Evolutionary conservation across 2,329 filamentous ascomycete genomes (phyloP).

Genomic region (Talaromyces sp.): DNA sequence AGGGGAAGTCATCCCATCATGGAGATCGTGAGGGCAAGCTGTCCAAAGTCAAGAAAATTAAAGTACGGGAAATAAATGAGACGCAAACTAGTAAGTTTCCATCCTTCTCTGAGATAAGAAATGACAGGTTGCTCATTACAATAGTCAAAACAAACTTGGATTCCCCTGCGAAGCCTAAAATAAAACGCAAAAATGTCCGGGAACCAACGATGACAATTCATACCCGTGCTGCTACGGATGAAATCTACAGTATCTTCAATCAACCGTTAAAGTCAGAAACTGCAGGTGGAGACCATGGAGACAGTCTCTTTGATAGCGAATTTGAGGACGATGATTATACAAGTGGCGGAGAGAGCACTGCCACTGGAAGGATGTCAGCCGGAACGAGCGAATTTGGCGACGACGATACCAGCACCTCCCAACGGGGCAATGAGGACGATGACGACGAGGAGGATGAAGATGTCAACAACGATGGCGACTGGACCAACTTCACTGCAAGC

Average conservation of each 20-base stretch:
- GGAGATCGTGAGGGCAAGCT: constrained; percentile 24
- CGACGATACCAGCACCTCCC: constrained; percentile 43
- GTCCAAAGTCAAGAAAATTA: constrained; percentile 62
- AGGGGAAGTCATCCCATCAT: constrained; percentile 16
- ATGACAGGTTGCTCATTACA: constrained; percentile 10
- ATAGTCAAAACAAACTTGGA: constrained; percentile 88
- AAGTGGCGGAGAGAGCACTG: constrained; percentile 78
- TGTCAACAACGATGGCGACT: constrained; percentile 56
- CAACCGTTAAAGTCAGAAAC: constrained; percentile 61
- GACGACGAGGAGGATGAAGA: constrained; percentile 27
- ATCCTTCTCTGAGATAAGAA: constrained; percentile 21
- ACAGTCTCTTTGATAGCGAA: constrained; percentile 61
- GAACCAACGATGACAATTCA: constrained; percentile 99
- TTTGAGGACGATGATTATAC: constrained; percentile 72
- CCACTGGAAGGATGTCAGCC: constrained; percentile 64
- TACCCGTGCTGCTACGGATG: constrained; percentile 89
- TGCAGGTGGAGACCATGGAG: constrained; percentile 42
- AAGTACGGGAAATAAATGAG: constrained; percentile 73
- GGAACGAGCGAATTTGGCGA: constrained; percentile 61
- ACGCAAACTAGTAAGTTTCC: constrained; percentile 77
- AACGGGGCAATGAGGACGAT: constrained; percentile 34
- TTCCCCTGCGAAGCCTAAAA: constrained; percentile 78
- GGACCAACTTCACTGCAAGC: constrained; percentile 78
- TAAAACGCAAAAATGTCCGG: constrained; percentile 66
- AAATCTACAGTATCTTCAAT: constrained; percentile 97